Conservation (phyloP, 2,329 filamentous ascomycete genomes). For the Trichoderma koningiopsis region DNA sequence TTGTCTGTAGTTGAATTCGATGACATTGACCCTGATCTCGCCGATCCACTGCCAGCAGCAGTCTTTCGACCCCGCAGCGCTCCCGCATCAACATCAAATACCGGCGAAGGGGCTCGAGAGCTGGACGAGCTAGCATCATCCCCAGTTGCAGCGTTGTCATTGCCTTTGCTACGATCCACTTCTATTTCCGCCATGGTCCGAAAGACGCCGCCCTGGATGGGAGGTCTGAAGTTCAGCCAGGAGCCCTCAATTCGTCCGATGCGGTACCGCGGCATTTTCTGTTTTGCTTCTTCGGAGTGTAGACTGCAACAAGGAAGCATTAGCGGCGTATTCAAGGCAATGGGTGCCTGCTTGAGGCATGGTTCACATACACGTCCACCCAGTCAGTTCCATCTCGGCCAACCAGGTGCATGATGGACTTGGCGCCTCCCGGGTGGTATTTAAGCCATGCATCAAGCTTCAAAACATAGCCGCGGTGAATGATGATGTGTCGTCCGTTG, state of each 20-base stretch:
- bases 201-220: constrained; percentile 87
- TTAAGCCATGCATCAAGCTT: constrained; percentile 51
- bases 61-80: constrained; percentile 37
- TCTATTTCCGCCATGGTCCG: constrained; percentile 48
- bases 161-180: constrained; percentile 37
- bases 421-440: constrained; percentile 59
- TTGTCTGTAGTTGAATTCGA: constrained; percentile 60
- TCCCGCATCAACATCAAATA: constrained; percentile 48
- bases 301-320: constrained; percentile 55
- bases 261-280: constrained; percentile 77
- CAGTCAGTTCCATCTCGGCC: constrained; percentile 43
- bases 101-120: constrained; percentile 55
- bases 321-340: not conserved
- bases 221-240: constrained; percentile 88
- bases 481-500: constrained; percentile 22
- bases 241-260: constrained; percentile 79
- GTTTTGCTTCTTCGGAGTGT: constrained; percentile 76
- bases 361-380: constrained; percentile 36
- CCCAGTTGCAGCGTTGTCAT: constrained; percentile 29
- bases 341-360: constrained; percentile 3
- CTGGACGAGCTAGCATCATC: constrained; percentile 49
- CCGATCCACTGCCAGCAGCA: constrained; percentile 26
- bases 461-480: constrained; percentile 22
- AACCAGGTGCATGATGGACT: constrained; percentile 60
- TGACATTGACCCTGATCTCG: constrained; percentile 55